Percentiles rank a stretch among this genome's conserved stretches.
phyloP scores from a whole-genome alignment of 2,329 filamentous ascomycete species.

The Phyllosticta capitalensis region DNA sequence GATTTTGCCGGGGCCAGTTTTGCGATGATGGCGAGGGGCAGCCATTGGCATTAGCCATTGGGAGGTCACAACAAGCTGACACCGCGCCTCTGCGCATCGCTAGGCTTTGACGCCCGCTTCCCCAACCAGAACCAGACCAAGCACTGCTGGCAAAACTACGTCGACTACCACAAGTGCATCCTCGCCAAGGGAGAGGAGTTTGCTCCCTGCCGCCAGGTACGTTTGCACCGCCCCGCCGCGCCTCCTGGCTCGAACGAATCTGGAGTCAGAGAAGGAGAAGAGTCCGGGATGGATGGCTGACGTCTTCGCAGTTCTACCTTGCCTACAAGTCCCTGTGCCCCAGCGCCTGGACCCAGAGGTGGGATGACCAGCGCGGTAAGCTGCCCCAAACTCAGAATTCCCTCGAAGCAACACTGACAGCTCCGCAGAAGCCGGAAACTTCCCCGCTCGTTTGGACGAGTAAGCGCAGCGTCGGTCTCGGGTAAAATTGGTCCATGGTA shows the following conservation, averaged over 20 bases:
- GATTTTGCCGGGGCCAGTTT: neutral
- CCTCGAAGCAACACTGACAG: neutral
- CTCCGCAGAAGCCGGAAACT: slow-evolving; percentile 13
- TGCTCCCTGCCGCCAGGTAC: slow-evolving; percentile 90
- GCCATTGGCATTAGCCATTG: neutral
- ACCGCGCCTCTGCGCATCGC: neutral
- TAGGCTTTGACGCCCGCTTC: slow-evolving; percentile 98
- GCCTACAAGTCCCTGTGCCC: slow-evolving; percentile 98
- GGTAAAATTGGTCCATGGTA: slow-evolving; percentile 2
- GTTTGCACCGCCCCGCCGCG: neutral
- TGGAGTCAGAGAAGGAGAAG: too few species aligned
- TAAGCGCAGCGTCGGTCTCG: slow-evolving; percentile 6
- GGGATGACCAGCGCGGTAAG: slow-evolving; percentile 95
- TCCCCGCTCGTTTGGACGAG: slow-evolving; percentile 13
- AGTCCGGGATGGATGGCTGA: neutral
- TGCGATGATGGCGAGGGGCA: neutral
- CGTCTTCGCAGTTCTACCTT: slow-evolving; percentile 67
- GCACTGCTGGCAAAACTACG: slow-evolving; percentile 99
- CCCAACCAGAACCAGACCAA: slow-evolving; percentile 97
- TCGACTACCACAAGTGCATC: slow-evolving; percentile 99
- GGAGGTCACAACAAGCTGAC: neutral
- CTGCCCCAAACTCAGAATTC: neutral
- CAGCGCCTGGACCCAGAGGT: slow-evolving; percentile 83
- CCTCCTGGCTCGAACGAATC: too few species aligned
- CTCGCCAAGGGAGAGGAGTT: slow-evolving; percentile 98